Base-by-base conservation (phyloP, 164 flowering plant genomes). In the Dillenia suffruticosa region DNA sequence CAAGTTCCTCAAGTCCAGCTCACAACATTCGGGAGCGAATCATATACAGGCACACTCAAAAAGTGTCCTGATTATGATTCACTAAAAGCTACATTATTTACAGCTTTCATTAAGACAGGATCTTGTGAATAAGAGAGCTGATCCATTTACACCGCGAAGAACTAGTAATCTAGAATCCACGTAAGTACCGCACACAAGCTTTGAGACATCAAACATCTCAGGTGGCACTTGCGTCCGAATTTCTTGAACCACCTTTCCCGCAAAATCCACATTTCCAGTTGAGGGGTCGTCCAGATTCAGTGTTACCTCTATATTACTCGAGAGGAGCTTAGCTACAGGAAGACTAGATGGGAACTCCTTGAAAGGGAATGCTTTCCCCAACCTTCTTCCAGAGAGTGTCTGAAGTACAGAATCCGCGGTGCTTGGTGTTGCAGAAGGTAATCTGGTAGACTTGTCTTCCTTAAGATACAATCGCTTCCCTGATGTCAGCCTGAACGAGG, bases 191-290 rank as follows among this genome's bases (percentile, higher is more conserved):
- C 96, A 92, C 1, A 88, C 83, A 49, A 92, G 58, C 57, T 79
- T 86, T 1, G 96, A 82, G 59, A 89, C 49, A 74, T 92, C 98
- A 63, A 92, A 92, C 83, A 88, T 81, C 68, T 90, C 97, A 0
- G 93, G 89, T 0, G 96, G 96, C 10, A 88, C 24, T 73, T 88
- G 96, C 14, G 67, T 74, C 13, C 92, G 72, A 14, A 87, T 81
- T 70, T 93, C 98, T 49, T 64, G 76, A 49, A 87, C 54, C 2
- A 83, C 79, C 9, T 72, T 69, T 26, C 70, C 70, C 12, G 90
- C 90, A 32, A 56, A 49, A 26, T 70, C 73, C 8, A 80, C 72
- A 53, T 81, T 72, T 19, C 67, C 72, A 24, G 53, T 22, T 24
- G 82, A 55, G 0, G 89, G 80, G 32, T 84, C 81, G 15, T 66